Base-by-base conservation (phyloP, 1,284 basidiomycete genomes). In the Stereum hirsutum region DNA sequence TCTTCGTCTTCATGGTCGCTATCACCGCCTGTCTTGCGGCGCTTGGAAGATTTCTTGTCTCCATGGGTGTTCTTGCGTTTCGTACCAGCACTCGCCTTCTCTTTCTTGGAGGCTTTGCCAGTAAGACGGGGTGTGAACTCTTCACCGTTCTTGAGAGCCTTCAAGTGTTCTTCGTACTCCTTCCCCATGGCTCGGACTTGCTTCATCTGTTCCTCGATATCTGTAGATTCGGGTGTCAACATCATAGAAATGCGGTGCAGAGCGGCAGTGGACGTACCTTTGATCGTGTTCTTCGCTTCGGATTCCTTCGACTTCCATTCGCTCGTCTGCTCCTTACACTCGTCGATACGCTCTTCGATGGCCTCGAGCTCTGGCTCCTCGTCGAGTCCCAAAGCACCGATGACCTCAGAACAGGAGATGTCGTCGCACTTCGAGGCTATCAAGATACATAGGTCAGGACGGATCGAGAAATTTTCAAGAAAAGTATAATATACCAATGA, bases 361-460 rank as follows among this genome's bases (percentile, higher is more conserved):
- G 55, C 63, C 42, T 71, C 67, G 10, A 78, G 59, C 41, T 70
- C 68, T 1, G 69, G 66, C 31, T 79, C 70, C 34, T 75, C 70
- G 3, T 73, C 65, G 4, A 80, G 62, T 23, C 58, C 50, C 30
- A 81, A 62, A 2, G 70, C 67, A 17, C 57, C 57, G 37, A 79
- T 72, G 37, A 78, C 69, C 49, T 79, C 76, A 0, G 68, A 69
- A 45, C 74, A 77, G 6, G 73, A 75, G n/a, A 81, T 69, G 48
- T 81, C 78, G 45, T 80, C 78, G 45, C 73, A 75, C 57, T 81
- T 80, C 46, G 70, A 74, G 4, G 77, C 77, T 74, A 50, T 31
- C 15, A 48, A 39, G 15, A 20, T 30, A n/a, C 17, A n/a, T 41
- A 30, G 45, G 24, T 34, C 41, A 11, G 34, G 39, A 14, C 43